Conservation (phyloP, 108 stramenopile genomes). For the Nannochloropsis gaditana region DNA sequence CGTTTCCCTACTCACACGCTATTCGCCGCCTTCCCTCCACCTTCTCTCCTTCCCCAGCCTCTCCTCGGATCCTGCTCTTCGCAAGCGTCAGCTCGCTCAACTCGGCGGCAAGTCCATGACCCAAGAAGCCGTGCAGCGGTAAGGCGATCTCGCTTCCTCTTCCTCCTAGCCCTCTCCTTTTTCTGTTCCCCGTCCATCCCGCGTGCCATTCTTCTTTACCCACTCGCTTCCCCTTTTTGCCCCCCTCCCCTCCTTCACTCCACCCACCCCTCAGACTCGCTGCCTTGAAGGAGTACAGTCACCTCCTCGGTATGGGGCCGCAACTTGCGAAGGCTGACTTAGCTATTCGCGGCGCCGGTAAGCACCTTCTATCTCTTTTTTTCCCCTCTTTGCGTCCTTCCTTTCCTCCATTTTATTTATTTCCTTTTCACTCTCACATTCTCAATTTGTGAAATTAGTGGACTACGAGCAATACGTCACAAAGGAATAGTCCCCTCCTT, state of each 20-base stretch:
- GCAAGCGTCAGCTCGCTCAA: not conserved
- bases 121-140: not conserved
- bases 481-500: not conserved
- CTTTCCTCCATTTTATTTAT: not conserved
- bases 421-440: too few species aligned
- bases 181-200: not conserved
- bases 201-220: not conserved
- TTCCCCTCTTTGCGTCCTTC: not conserved
- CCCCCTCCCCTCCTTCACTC: not conserved
- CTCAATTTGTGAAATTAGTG: too few species aligned
- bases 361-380: slow-evolving; percentile 38
- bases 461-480: too few species aligned
- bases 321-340: slow-evolving; percentile 86
- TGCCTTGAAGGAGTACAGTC: slow-evolving; percentile 69
- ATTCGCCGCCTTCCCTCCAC: not conserved
- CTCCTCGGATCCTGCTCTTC: not conserved
- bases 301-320: slow-evolving; percentile 68
- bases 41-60: not conserved
- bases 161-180: not conserved
- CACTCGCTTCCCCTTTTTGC: slow-evolving; percentile 22
- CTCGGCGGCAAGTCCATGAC: not conserved
- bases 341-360: slow-evolving; percentile 88
- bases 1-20: not conserved
- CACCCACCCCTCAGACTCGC: slow-evolving; percentile 64
- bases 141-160: not conserved